Evolutionary conservation across 23 red algal species (phyloP).

Genomic region (Chondrus crispus): DNA sequence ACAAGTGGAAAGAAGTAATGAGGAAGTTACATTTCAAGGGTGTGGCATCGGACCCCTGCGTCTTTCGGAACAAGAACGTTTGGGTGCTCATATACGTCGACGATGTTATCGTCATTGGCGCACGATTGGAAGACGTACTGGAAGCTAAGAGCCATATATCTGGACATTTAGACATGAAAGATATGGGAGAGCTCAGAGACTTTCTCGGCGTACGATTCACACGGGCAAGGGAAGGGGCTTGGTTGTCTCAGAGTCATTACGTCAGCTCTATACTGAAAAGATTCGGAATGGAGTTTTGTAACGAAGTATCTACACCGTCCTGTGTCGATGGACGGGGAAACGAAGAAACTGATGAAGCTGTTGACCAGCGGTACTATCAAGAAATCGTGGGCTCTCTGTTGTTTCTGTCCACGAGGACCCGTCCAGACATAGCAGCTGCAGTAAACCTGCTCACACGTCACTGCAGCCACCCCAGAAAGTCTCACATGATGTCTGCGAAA

Average conservation of each 20-base stretch:
- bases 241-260: neutral
- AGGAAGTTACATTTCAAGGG: neutral
- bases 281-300: neutral
- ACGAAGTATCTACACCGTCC: neutral
- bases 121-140: neutral
- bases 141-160: neutral
- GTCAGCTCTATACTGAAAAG: neutral
- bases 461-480: neutral
- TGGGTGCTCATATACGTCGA: neutral
- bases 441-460: neutral
- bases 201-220: neutral
- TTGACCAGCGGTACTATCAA: neutral
- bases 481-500: neutral
- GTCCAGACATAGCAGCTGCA: neutral
- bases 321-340: too few relatives aligned
- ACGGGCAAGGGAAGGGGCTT: neutral
- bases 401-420: neutral
- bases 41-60: neutral
- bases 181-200: neutral
- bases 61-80: neutral
- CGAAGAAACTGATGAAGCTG: neutral
- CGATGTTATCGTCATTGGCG: neutral
- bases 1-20: neutral
- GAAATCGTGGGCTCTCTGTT: conserved; percentile 1
- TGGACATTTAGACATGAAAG: conserved; percentile 6